Conservation (phyloP, 805 yeast genomes). For the Jamesozyma rosinii region DNA sequence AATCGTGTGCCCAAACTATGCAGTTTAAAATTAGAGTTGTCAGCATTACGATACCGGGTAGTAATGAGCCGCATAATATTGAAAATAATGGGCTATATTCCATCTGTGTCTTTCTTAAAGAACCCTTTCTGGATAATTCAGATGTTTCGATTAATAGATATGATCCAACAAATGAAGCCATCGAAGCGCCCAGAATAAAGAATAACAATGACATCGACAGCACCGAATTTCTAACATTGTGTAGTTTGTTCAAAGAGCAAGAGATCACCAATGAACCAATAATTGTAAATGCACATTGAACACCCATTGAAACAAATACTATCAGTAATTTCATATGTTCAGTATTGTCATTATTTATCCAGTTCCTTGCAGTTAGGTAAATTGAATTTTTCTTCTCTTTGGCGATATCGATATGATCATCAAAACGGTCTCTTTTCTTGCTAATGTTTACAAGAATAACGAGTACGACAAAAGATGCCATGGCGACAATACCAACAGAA, state of each 20-base stretch:
- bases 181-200: conserved; percentile 60
- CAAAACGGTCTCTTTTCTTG: conserved; percentile 15
- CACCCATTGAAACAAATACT: conserved; percentile 60
- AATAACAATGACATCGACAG: conserved; percentile 49
- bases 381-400: conserved; percentile 16
- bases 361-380: conserved; percentile 43
- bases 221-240: conserved; percentile 59
- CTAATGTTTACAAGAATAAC: conserved; percentile 41
- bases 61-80: conserved; percentile 39
- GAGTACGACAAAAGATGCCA: conserved; percentile 53
- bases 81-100: conserved; percentile 23
- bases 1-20: conserved; percentile 66
- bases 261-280: conserved; percentile 51
- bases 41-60: conserved; percentile 41
- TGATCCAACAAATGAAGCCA: conserved; percentile 67
- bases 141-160: conserved; percentile 30
- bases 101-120: background rate
- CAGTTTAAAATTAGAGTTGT: conserved; percentile 50
- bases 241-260: conserved; percentile 51
- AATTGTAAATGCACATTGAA: conserved; percentile 59
- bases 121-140: conserved; percentile 3
- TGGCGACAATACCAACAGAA: conserved; percentile 53
- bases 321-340: conserved; percentile 37
- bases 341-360: conserved; percentile 29
- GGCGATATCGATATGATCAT: conserved; percentile 16